A percentile compares a stretch with the other conserved stretches of the same genome.
Conservation (phyloP, 768 basidiomycete species). For the Lentinula guzmanii region DNA sequence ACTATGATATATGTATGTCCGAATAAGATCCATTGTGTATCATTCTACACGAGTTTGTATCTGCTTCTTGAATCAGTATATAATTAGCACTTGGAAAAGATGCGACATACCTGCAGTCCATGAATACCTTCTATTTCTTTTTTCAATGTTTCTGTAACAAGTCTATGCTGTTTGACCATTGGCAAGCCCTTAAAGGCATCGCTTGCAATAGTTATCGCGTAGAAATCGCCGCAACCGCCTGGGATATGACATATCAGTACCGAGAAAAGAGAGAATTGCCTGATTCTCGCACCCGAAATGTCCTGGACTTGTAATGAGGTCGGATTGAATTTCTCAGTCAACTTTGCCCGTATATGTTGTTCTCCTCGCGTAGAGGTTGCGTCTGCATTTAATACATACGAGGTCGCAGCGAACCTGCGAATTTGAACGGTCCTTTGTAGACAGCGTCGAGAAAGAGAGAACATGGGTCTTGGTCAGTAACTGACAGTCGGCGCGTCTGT, state of each 20-base stretch:
- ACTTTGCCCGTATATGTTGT: conserved; percentile 61
- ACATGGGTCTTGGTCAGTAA: conserved; percentile 17
- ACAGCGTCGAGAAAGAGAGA: conserved; percentile 29
- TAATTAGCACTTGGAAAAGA: not conserved
- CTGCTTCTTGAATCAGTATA: conserved; percentile 18
- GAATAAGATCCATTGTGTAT: not conserved
- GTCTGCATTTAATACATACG: conserved; percentile 6
- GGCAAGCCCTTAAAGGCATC: conserved; percentile 80
- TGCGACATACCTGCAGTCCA: conserved; percentile 74
- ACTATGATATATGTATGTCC: not conserved
- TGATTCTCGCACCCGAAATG: conserved; percentile 74
- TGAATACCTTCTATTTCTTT: conserved; percentile 89
- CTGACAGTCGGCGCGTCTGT: not conserved
- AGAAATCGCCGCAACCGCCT: conserved; percentile 99
- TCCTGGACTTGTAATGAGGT: conserved; percentile 84
- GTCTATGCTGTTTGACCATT: conserved; percentile 88
- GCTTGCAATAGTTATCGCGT: conserved; percentile 85
- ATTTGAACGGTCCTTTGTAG: conserved; percentile 15
- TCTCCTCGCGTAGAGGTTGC: conserved; percentile 47
- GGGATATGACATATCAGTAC: conserved; percentile 4
- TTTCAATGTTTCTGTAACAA: conserved; percentile 83
- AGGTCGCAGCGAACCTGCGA: conserved; percentile 21
- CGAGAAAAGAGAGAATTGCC: conserved; percentile 1
- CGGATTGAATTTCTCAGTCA: conserved; percentile 71
- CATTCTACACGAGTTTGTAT: conserved; percentile 33